Evolutionary conservation across 2,329 filamentous ascomycete species (phyloP).

Genomic region (Ophiostoma angusticollis): DNA sequence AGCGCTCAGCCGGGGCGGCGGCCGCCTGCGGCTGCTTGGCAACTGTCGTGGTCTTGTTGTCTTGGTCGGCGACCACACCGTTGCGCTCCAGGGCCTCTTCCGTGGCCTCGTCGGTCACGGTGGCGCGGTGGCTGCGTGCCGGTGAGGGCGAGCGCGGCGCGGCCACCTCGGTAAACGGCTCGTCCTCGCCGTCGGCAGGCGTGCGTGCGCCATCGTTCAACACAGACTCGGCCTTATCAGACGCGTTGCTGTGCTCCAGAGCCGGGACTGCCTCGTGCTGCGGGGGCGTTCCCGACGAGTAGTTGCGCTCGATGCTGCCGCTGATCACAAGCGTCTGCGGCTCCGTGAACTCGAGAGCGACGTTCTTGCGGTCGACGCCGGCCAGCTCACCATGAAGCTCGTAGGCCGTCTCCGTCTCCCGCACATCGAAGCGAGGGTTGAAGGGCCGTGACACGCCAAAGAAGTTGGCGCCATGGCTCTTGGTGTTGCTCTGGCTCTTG

Average conservation of each 20-base stretch:
- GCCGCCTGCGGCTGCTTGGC: constrained; percentile 6
- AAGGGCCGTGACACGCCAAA: constrained; percentile 28
- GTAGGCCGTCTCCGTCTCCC: constrained; percentile 54
- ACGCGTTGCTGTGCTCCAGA: no score
- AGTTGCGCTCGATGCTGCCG: constrained; percentile 53
- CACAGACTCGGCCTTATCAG: constrained; percentile 6
- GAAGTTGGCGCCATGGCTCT: constrained; percentile 14
- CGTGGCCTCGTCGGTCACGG: constrained; percentile 49
- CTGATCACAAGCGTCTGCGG: constrained; percentile 58
- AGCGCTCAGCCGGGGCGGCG: constrained; percentile 22
- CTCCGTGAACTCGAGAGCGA: constrained; percentile 70
- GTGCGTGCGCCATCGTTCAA: constrained; percentile 1
- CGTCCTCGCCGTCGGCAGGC: constrained; percentile 26
- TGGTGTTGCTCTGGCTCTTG: constrained; percentile 8
- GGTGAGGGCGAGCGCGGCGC: constrained; percentile 17
- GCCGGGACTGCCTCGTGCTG: no score
- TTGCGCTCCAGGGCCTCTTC: constrained; percentile 17
- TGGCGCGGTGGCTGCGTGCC: constrained; percentile 37
- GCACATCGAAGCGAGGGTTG: constrained; percentile 66
- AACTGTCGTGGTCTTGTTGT: constrained; percentile 18
- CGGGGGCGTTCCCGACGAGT: constrained; percentile 40
- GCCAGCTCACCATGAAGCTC: constrained; percentile 73
- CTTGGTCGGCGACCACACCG: constrained; percentile 21
- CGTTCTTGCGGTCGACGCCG: constrained; percentile 59
- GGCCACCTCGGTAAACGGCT: constrained; percentile 25